Evolutionary conservation across 2,329 filamentous ascomycete species (phyloP).

Genomic region (Ophiocordyceps robertsii): DNA sequence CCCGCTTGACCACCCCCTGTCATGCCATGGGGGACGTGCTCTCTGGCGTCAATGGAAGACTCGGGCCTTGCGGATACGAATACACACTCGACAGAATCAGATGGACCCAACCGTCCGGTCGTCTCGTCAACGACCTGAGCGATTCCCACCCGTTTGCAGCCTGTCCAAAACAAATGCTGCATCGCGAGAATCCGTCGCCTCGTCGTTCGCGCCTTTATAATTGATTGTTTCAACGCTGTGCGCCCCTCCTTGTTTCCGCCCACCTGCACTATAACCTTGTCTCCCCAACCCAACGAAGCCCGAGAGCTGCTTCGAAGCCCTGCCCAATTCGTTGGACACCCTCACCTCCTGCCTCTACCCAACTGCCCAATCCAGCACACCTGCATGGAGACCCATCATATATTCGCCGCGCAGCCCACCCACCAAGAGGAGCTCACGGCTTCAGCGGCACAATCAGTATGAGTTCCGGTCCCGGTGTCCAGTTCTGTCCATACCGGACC

Average conservation of each 20-base stretch:
- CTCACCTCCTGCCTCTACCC: constrained; percentile 20
- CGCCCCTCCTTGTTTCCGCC: constrained; percentile 1
- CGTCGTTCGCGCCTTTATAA: constrained; percentile 1
- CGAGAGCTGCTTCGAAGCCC: constrained; percentile 5
- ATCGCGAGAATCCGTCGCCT: constrained; percentile 5
- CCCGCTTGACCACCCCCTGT: background rate
- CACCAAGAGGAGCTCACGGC: constrained; percentile 7
- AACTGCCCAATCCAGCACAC: constrained; percentile 17
- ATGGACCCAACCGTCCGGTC: constrained; percentile 4
- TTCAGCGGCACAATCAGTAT: constrained; percentile 25
- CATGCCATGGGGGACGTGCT: constrained; percentile 1
- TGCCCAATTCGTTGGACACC: constrained; percentile 1
- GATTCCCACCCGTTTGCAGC: constrained; percentile 17
- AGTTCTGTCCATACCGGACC: constrained; percentile 25
- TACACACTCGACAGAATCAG: background rate
- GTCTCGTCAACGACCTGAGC: constrained; percentile 14
- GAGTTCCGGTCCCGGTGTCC: constrained; percentile 22
- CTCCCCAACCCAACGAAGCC: constrained; percentile 5
- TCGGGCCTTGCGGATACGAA: too few relatives aligned
- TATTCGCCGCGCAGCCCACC: constrained; percentile 15
- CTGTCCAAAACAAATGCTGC: background rate
- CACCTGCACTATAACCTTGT: constrained; percentile 1
- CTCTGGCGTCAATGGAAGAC: background rate
- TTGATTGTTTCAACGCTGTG: too few relatives aligned
- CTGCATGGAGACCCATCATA: constrained; percentile 21